These are phyloP conservation scores for Pseudocercospora fuligena DNA, from an alignment of 2,329 filamentous ascomycete genomes.

Conservation along the genomic window DNA sequence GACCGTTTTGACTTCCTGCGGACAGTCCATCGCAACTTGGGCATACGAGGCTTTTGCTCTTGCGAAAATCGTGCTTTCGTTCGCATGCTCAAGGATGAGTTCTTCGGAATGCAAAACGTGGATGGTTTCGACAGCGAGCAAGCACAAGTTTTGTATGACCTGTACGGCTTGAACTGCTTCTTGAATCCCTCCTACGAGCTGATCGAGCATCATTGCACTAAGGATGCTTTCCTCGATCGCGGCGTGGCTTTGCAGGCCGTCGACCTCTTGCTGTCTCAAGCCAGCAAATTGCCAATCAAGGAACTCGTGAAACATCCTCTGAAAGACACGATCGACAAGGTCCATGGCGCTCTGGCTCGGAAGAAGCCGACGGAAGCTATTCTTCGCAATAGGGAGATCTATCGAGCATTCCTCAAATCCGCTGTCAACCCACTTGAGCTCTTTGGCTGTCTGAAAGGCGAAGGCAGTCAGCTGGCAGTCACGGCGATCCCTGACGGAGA, in stretches of 20 bases:
- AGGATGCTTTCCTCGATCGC: conserved; percentile 75
- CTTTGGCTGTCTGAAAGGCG: conserved; percentile 79
- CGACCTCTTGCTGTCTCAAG: conserved; percentile 80
- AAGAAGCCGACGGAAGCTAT: conserved; percentile 79
- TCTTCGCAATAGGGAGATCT: conserved; percentile 83
- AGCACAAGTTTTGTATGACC: conserved; percentile 80
- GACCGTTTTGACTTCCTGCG: conserved; percentile 80
- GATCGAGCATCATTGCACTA: conserved; percentile 76
- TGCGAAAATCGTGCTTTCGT: conserved; percentile 84
- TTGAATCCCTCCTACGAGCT: conserved; percentile 43
- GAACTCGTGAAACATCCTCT: conserved; percentile 91
- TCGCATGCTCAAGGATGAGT: conserved; percentile 84
- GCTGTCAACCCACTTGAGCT: conserved; percentile 81
- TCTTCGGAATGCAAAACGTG: conserved; percentile 74
- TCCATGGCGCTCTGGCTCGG: conserved; percentile 81
- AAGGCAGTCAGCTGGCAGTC: conserved; percentile 73
- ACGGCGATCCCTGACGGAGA: conserved; percentile 67
- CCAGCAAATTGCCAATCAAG: conserved; percentile 83
- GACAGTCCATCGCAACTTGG: conserved; percentile 81
- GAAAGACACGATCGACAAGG: conserved; percentile 87
- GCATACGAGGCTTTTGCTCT: conserved; percentile 83
- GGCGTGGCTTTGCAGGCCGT: conserved; percentile 80
- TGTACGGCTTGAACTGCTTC: conserved; percentile 74
- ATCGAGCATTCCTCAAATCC: conserved; percentile 79
- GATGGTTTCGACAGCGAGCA: conserved; percentile 87